Evolutionary conservation across 2,329 filamentous ascomycete species (phyloP).

Genomic region (Penicillium sp.): DNA sequence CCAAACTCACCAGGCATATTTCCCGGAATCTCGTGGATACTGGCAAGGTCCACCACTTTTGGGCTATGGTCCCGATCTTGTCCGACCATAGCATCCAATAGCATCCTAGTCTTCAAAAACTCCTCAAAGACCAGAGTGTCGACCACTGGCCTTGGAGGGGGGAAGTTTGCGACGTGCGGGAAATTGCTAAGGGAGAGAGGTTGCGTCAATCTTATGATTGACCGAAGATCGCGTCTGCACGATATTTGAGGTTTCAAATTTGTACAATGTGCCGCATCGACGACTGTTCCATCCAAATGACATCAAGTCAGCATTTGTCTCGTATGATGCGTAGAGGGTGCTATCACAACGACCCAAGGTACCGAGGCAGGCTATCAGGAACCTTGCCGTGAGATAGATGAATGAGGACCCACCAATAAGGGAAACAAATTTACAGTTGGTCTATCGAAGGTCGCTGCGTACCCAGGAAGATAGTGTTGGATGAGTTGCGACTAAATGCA

Average conservation of each 20-base stretch:
- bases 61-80: conserved; percentile 30
- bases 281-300: conserved; percentile 16
- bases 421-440: conserved; percentile 8
- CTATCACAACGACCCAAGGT: conserved; percentile 15
- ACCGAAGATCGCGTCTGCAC: neutral
- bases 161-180: neutral
- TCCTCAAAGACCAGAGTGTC: conserved; percentile 8
- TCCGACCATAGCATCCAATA: conserved; percentile 33
- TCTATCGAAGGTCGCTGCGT: conserved; percentile 2
- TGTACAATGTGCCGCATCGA: conserved; percentile 15
- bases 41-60: conserved; percentile 33
- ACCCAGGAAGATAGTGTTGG: neutral
- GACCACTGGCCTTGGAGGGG: conserved; percentile 1
- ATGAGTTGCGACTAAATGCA: conserved; percentile 2
- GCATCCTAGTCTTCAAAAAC: conserved; percentile 21
- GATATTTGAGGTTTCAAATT: conserved; percentile 1
- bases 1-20: conserved; percentile 33
- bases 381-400: conserved; percentile 12
- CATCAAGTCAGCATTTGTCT: conserved; percentile 22
- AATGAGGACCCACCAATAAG: conserved; percentile 17
- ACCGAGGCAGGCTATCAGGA: conserved; percentile 17
- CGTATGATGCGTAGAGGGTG: conserved; percentile 12
- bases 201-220: conserved; percentile 3
- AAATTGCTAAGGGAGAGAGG: conserved; percentile 2
- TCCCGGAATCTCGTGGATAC: conserved; percentile 35